Evolutionary conservation across 306 rosid species (phyloP).

Genomic region (Oxytropis ochrocephala): DNA sequence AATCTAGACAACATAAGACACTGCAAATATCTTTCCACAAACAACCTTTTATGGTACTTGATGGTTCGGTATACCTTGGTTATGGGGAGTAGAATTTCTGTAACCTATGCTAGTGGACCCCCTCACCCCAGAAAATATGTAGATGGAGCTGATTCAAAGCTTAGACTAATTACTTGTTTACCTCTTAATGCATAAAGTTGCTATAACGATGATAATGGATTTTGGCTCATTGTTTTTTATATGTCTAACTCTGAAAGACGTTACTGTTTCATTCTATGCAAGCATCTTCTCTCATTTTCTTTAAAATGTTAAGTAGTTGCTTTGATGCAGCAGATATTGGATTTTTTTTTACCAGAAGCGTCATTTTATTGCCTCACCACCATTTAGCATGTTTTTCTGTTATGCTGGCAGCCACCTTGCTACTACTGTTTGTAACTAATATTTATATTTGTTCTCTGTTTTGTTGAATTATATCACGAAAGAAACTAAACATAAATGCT

Average conservation of each 20-base stretch:
- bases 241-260: too few species aligned
- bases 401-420: background rate
- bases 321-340: background rate
- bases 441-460: background rate
- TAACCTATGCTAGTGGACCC: too few species aligned
- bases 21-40: too few species aligned
- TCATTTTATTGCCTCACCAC: background rate
- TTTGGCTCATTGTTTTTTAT: too few species aligned
- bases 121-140: too few species aligned
- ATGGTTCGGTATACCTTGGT: too few species aligned
- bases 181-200: too few species aligned
- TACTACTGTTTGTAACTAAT: background rate
- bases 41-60: too few species aligned
- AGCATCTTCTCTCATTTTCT: background rate
- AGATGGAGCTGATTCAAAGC: too few species aligned
- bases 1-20: too few species aligned
- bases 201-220: too few species aligned
- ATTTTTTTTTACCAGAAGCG: background rate
- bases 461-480: background rate
- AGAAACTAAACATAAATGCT: background rate
- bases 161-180: too few species aligned
- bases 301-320: background rate
- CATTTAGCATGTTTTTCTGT: background rate
- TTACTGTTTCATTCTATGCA: background rate
- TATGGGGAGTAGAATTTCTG: background rate